Percentiles rank a stretch among this genome's conserved stretches.
phyloP scores from a whole-genome alignment of 176 grass and related monocot genomes.

The Oryza rufipogon region DNA sequence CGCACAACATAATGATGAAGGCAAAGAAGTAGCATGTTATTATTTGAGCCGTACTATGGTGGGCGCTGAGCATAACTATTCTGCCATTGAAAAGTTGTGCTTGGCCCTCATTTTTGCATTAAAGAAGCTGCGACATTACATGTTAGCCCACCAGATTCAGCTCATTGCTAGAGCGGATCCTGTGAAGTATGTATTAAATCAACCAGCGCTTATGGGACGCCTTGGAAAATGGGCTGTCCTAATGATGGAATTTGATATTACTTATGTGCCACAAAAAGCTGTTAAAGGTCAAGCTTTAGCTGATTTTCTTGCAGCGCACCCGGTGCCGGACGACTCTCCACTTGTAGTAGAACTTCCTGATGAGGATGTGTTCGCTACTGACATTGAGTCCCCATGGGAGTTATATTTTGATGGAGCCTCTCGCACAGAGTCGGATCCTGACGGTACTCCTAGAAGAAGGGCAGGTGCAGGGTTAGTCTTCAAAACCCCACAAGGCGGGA shows the following conservation, averaged over 20 bases:
- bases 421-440: too few relatives aligned
- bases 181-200: neutral
- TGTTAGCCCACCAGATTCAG: too few relatives aligned
- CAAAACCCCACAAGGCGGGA: neutral
- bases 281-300: too few relatives aligned
- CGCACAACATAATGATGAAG: too few relatives aligned
- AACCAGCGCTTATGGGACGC: neutral
- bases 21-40: too few relatives aligned
- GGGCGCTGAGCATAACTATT: too few relatives aligned
- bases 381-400: neutral
- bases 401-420: too few relatives aligned
- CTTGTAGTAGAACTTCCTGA: neutral
- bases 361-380: neutral
- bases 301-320: too few relatives aligned
- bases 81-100: too few relatives aligned
- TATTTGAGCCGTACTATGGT: too few relatives aligned
- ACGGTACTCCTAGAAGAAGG: neutral
- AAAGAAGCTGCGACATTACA: too few relatives aligned
- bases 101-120: too few relatives aligned
- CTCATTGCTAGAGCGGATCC: neutral
- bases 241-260: constrained; percentile 4
- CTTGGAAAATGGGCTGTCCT: neutral
- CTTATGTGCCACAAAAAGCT: neutral
- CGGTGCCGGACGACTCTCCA: neutral
- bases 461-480: neutral